Evolutionary conservation across 2,329 filamentous ascomycete species (phyloP), one percentile per base, ranked within the genome.

Genomic region (Exophiala calicioides): DNA sequence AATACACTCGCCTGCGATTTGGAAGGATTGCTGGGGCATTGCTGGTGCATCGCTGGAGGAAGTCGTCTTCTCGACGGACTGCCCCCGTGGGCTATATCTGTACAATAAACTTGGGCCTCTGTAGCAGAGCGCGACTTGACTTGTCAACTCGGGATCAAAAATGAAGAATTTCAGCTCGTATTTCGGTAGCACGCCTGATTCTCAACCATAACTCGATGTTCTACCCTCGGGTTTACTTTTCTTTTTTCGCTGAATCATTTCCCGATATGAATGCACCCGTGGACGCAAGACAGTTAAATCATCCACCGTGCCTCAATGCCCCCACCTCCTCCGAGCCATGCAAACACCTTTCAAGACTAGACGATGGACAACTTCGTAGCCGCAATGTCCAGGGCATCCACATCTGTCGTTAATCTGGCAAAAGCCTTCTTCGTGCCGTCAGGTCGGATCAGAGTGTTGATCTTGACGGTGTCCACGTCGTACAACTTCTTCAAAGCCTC

Each of bases 351-450:
- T 31, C 44, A 19, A 29, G 34, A 46, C 51, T 95, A 97, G 72
- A 97, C 93, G 68, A 98, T 93, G 64, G 86, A 86, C 64, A 98
- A 85, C 86, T 97, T 98, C 76, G 93, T 97, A 68, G 93, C 94
- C 59, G 93, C 94, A 76, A 98, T 96, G 78, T 98, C 93, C 65
- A 98, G 86, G 68, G 93, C 93, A 75, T 98, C 93, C 64, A 97
- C 90, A 74, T 98, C 93, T 57, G 90, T 78, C 48, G 93, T 97
- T 60, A 98, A 83, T 71, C 91, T 88, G 69, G 88, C 90, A 71
- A 93, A 98, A 57, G 93, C 93, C 88, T 98, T 98, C 89, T 98
- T 98, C 69, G 85, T 82, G 68, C 93, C 93, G 70, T 98, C 90
- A 59, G 93, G 93, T 73, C 90, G 42, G 80, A 98, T 90, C 64